phyloP scores from a whole-genome alignment of 1,284 basidiomycete genomes.

The Heliocybe sulcata region DNA sequence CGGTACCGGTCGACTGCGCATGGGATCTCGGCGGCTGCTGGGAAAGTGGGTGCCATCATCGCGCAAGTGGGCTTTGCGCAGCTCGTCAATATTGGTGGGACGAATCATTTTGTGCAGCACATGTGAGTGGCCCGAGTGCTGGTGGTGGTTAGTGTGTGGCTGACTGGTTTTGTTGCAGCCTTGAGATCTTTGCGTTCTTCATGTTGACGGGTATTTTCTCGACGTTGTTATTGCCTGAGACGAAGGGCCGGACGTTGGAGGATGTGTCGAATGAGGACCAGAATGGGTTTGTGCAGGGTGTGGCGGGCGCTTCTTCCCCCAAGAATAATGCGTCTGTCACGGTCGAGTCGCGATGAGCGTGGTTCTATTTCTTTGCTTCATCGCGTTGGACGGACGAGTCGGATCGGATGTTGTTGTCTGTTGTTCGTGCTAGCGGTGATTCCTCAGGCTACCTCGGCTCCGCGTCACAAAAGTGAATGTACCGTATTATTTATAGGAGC shows the following conservation, averaged over 20 bases:
- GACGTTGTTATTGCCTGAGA: slow-evolving; percentile 73
- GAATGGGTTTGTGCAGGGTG: slow-evolving; percentile 46
- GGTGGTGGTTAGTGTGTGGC: slow-evolving; percentile 3
- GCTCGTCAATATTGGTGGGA: slow-evolving; percentile 61
- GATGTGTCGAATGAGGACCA: slow-evolving; percentile 67
- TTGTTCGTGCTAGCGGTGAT: too few species aligned
- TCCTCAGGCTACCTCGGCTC: too few species aligned
- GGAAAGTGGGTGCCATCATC: slow-evolving; percentile 81
- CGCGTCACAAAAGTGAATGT: too few species aligned
- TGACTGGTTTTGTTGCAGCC: slow-evolving; percentile 23
- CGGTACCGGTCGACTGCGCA: slow-evolving; percentile 80
- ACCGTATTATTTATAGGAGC: too few species aligned
- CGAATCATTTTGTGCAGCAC: slow-evolving; percentile 52
- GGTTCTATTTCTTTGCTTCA: neutral
- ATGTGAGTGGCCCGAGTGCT: slow-evolving; percentile 34
- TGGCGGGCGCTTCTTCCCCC: neutral
- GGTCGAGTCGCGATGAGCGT: neutral
- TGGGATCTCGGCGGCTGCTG: slow-evolving; percentile 79
- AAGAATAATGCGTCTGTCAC: neutral
- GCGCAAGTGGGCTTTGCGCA: slow-evolving; percentile 76
- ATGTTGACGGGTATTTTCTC: slow-evolving; percentile 78
- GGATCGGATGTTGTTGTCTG: neutral
- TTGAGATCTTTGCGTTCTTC: slow-evolving; percentile 72
- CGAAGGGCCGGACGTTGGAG: slow-evolving; percentile 62
- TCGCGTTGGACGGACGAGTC: neutral